Conservation (phyloP, 129 eudicot genomes). For the Helianthus annuus region HanXRQr2.0-SUNRISE NC_035443.2:167581277-167581776, state of each 20-base stretch:
- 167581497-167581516: constrained; percentile 21
- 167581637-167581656: constrained; percentile 88
- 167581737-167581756: no score
- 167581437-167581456: background rate
- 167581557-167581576: constrained; percentile 22
- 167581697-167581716: no score
- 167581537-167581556: constrained; percentile 27
- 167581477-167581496: constrained; percentile 15
- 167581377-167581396: constrained; percentile 36
- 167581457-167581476: constrained; percentile 17
- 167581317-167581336: constrained; percentile 41
- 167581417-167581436: constrained; percentile 14
- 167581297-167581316: constrained; percentile 53
- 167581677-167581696: constrained; percentile 93
- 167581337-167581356: constrained; percentile 29
- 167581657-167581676: constrained; percentile 69
- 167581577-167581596: constrained; percentile 33
- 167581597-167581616: constrained; percentile 68
- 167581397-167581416: constrained; percentile 4
- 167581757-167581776: no score
- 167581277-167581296: constrained; percentile 51
- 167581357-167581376: constrained; percentile 35
- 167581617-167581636: constrained; percentile 75
- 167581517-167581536: constrained; percentile 43
- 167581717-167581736: no score